A percentile compares a stretch with the other conserved stretches of the same genome.
These are phyloP conservation scores for Cadophora malorum DNA, from an alignment of 2,329 filamentous ascomycete genomes.

Conservation along the genomic window DNA sequence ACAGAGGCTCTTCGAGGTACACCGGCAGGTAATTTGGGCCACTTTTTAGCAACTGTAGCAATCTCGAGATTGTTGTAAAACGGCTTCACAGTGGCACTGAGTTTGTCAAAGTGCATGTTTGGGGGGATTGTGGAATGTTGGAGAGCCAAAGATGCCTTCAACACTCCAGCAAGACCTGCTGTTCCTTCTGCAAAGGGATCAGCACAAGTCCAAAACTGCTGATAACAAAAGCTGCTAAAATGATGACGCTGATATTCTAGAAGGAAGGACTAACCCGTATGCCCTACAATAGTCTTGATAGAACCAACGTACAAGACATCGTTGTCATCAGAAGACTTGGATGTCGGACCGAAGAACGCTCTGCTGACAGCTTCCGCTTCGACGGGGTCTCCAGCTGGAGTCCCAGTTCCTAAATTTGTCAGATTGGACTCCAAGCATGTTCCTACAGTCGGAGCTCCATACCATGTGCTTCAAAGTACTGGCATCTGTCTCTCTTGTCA, in stretches of 20 bases:
- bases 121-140: constrained; percentile 43
- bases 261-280: constrained; percentile 25
- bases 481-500: constrained; percentile 20
- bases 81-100: constrained; percentile 45
- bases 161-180: constrained; percentile 44
- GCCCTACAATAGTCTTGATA: constrained; percentile 42
- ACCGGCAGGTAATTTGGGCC: constrained; percentile 30
- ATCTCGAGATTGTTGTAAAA: constrained; percentile 26
- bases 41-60: constrained; percentile 13
- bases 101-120: constrained; percentile 45
- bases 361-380: constrained; percentile 28
- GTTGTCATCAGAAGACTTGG: background rate
- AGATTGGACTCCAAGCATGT: background rate
- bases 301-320: constrained; percentile 32
- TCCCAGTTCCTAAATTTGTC: constrained; percentile 3
- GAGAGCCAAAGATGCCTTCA: constrained; percentile 42
- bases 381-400: constrained; percentile 25
- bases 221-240: too few relatives aligned
- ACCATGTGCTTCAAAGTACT: constrained; percentile 42
- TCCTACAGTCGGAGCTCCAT: background rate
- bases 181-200: constrained; percentile 32
- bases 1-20: constrained; percentile 33
- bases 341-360: constrained; percentile 30
- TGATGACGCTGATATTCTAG: too few relatives aligned
- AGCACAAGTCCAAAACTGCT: too few relatives aligned